Evolutionary conservation across 2,329 filamentous ascomycete species (phyloP).

Genomic region (Stagonosporopsis tanaceti): DNA sequence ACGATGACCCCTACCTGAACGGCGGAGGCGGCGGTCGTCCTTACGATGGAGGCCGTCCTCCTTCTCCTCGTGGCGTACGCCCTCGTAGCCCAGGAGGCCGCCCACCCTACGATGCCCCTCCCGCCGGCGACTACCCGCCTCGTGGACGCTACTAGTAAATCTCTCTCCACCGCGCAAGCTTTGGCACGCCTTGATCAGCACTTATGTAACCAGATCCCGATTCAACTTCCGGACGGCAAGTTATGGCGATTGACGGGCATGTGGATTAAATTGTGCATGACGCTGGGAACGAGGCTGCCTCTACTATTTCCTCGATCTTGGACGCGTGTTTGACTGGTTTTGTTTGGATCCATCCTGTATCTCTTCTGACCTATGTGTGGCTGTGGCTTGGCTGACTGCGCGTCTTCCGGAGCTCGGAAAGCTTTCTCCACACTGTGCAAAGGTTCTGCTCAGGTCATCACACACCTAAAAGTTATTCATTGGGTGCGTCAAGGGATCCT

Average conservation of each 20-base stretch:
- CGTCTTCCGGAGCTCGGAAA: not conserved
- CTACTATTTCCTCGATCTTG: constrained; percentile 8
- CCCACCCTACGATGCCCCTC: constrained; percentile 58
- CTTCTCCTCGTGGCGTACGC: constrained; percentile 49
- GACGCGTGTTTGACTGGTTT: constrained; percentile 14
- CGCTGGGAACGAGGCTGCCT: constrained; percentile 8
- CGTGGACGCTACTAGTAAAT: constrained; percentile 48
- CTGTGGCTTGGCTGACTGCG: constrained; percentile 4
- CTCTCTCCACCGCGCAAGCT: constrained; percentile 6
- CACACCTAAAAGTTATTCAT: constrained; percentile 10
- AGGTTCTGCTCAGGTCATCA: not conserved
- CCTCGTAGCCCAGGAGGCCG: constrained; percentile 65
- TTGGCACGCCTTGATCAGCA: constrained; percentile 10
- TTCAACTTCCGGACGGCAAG: constrained; percentile 8
- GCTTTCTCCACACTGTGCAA: constrained; percentile 5
- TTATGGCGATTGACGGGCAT: not conserved
- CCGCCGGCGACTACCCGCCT: constrained; percentile 54
- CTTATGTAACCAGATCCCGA: constrained; percentile 20
- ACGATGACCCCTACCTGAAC: constrained; percentile 68
- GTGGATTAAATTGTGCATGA: constrained; percentile 1
- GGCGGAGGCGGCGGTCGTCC: constrained; percentile 65
- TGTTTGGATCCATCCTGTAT: constrained; percentile 16
- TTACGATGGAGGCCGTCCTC: constrained; percentile 58
- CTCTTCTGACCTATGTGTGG: constrained; percentile 11
- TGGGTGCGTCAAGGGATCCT: constrained; percentile 6